phyloP scores from a whole-genome alignment of 2,329 filamentous ascomycete species.

The Aspergillus thermomutatus region DNA sequence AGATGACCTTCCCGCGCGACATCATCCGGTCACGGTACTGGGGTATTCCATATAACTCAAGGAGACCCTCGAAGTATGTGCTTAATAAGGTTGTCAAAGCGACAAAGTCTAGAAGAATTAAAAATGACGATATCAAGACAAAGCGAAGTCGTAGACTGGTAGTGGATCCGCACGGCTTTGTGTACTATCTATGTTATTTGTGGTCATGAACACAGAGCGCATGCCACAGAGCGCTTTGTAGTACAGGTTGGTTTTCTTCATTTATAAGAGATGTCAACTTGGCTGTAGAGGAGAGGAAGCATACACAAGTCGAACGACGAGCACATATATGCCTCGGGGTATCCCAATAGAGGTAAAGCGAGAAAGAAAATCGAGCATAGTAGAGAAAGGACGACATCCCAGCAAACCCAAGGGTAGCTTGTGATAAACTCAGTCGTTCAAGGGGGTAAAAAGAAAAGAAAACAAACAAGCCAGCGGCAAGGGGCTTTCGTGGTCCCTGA shows the following conservation, averaged over 20 bases:
- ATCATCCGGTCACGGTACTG: slow-evolving; percentile 14
- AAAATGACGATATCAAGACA: not conserved
- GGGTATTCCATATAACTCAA: not conserved
- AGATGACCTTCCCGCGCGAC: slow-evolving; percentile 28
- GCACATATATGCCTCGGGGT: slow-evolving; percentile 25
- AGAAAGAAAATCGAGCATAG: not conserved
- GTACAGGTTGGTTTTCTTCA: not conserved
- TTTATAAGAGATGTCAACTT: not conserved
- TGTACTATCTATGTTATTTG: not conserved
- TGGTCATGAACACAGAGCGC: not conserved
- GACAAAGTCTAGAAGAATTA: not conserved
- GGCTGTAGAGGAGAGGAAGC: slow-evolving; percentile 1
- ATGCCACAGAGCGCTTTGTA: not conserved
- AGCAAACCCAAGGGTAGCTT: not conserved
- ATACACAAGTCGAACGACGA: slow-evolving; percentile 2
- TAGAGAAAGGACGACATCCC: not conserved
- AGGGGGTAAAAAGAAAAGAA: not conserved
- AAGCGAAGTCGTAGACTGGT: not conserved
- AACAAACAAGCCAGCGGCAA: not conserved
- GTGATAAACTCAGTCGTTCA: not conserved
- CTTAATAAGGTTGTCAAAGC: not conserved
- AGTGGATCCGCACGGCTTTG: not conserved
- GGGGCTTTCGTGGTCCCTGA: not conserved
- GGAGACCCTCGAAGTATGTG: not conserved
- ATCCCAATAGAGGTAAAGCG: slow-evolving; percentile 18